These are phyloP conservation scores for Orbilia blumenaviensis DNA, from an alignment of 2,329 filamentous ascomycete species.

Conservation along the genomic window DNA sequence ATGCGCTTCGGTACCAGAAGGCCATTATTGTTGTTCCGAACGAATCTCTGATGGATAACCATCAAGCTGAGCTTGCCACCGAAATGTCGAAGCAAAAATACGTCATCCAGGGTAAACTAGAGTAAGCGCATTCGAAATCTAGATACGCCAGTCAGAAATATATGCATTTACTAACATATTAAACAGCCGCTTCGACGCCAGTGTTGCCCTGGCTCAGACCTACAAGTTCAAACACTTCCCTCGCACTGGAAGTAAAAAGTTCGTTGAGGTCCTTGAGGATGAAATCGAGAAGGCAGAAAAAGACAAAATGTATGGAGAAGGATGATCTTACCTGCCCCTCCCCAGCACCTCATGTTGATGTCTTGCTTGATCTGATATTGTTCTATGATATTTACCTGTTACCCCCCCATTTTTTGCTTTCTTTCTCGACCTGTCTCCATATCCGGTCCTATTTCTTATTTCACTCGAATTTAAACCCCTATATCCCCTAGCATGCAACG, in stretches of 20 bases:
- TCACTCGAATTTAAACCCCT: too few relatives aligned
- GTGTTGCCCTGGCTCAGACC: slow-evolving; percentile 46
- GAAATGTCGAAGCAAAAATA: slow-evolving; percentile 79
- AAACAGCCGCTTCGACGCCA: slow-evolving; percentile 24
- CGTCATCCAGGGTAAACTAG: slow-evolving; percentile 74
- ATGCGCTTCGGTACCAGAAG: slow-evolving; percentile 76
- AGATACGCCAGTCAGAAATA: too few relatives aligned
- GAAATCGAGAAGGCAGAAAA: slow-evolving; percentile 58
- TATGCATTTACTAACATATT: not conserved
- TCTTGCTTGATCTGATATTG: too few relatives aligned
- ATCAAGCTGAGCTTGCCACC: slow-evolving; percentile 85
- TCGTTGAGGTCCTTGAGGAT: slow-evolving; percentile 61
- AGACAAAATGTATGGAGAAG: slow-evolving; percentile 53
- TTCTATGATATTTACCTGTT: too few relatives aligned
- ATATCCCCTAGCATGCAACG: not conserved
- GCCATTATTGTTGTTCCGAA: slow-evolving; percentile 93
- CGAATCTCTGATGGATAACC: slow-evolving; percentile 80
- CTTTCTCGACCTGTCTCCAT: too few relatives aligned
- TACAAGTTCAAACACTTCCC: slow-evolving; percentile 55
- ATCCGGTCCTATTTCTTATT: too few relatives aligned
- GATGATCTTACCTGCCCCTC: not conserved
- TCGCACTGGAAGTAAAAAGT: slow-evolving; percentile 59
- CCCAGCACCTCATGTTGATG: not conserved
- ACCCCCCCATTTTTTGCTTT: too few relatives aligned
- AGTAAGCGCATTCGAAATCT: too few relatives aligned